Evolutionary conservation across 257 asterid species (phyloP), one percentile per base, ranked within the genome.

Genomic region (Capsicum pubescens): DNA sequence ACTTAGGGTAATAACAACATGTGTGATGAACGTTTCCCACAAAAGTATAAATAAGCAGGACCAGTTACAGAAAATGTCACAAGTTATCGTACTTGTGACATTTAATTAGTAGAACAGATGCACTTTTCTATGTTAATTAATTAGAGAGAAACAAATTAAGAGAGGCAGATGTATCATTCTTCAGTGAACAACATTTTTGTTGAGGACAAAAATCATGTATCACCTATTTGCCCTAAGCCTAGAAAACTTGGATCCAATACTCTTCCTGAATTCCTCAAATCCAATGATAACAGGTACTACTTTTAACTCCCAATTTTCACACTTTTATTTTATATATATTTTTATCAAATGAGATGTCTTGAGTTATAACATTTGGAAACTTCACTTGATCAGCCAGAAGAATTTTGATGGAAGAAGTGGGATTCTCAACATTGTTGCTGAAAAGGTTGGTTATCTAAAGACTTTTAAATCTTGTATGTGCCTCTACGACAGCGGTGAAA

Each of bases 221-320:
- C 84, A 76, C 94, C 91, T 44, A 42, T 91, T 61, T 92, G 94
- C 84, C 94, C 97, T 26, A 93, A 93, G 88, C 95, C 97, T 48
- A 93, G 90, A 79, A 89, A 92, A 16, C 84, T 85, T 12, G 88
- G 89, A 32, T 84, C 93, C n/a, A n/a, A 89, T 5, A 39, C 90
- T 66, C 82, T 91, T 54, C 93, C 94, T 55, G 90, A 87, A 32
- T 87, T 91, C 55, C 86, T 93, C 82, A 85, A 84, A 66, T 84
- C 93, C 86, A 83, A 59, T 81, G 85, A 90, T 36, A 87, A 84
- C 77, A 58, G 87, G 95, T 92, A 63, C 19, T 19, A 21, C 4
- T 2, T 10, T 54, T 54, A 0, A 5, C 19, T 2, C 54, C 44
- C 8, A 1, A 6, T 19, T 54, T 57, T 39, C 44, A 39, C 44